Evolutionary conservation across 1,284 basidiomycete genomes (phyloP), one percentile per base, ranked within the genome.

Genomic region (Schizophyllum commune): DNA sequence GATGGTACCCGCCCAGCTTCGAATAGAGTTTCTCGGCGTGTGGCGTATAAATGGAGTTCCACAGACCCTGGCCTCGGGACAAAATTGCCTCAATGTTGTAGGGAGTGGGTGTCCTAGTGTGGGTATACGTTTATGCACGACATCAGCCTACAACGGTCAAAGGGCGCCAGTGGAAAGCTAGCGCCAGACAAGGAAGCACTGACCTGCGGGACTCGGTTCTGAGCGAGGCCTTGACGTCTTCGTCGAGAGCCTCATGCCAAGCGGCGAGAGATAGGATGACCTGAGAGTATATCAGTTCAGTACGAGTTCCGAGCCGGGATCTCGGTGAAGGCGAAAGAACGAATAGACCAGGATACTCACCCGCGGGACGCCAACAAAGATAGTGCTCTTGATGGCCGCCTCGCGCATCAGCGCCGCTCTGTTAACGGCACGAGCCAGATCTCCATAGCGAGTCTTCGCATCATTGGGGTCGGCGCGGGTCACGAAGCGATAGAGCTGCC

Each of bases 11-110:
- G 70, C 83, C 85, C 64, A 99, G 84, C 77, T 97, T 98, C 74
- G 84, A 76, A 74, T 95, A 83, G 68, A 99, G 86, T 77, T 97
- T 98, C 74, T 84, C 83, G 69, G 85, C 86, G 77, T 95, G 89
- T 66, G 95, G 95, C 68, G 85, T 79, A 77, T 99, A 99, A 74
- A 99, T 96, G 63, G 88, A 86, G 72, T 91, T 83, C 94, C 96
- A 99, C 63, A 96, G 79, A 55, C 75, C 78, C 69, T 75, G 81
- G 58, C 92, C 92, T 68, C 88, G 84, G 69, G 77, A 74, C 70
- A 84, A 71, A 66, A 86, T 85, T 69, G 82, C 76, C 73, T 86
- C 80, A 69, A 92, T 80, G 75, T 86, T 91, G 65, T 83, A 78
- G 64, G 82, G 71, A 47, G 78, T 84, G 63, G 81, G 82, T 67